Evolutionary conservation across 441 rosid species (phyloP), one percentile per base, ranked within the genome.

Genomic region (Populus hybrid): DNA sequence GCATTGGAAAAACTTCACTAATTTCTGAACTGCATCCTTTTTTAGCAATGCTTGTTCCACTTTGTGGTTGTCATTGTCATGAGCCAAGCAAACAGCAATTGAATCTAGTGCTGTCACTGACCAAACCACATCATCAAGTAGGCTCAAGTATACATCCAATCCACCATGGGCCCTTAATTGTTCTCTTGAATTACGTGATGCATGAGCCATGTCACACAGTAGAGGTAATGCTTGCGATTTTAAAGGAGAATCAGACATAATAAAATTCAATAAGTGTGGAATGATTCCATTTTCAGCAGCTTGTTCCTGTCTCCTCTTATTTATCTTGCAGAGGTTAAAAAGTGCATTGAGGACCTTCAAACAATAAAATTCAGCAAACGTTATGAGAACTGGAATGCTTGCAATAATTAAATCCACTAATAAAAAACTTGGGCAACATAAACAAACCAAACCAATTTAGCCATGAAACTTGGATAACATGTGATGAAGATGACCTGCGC

Each of bases 271-370:
- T 86, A 96, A 87, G 82, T 94, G 97, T 20, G 99, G 98, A 82
- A 96, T 94, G 67, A 96, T 93, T 87, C 99, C 99, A 81, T 94
- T 94, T 88, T 96, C 99, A 71, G 98, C 98, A n/a, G 99, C 99
- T 86, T 94, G 97, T 84, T 96, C 99, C 85, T 96, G 99, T 95
- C 99, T 86, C 98, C 89, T 72, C 98, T 93, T 79, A 93, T 96
- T 70, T 63, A 63, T 63, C 66, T 63, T 63, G 66, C 66, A 63
- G 28, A 63, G 66, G 66, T 63, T 63, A 63, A 63, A 63, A 10
- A 63, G 66, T 21, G 66, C 66, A 63, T 63, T 23, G 66, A 63
- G 66, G 66, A 63, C 66, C 66, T 63, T 23, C 66, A 63, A 63
- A 23, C 10, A 9, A 63, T 21, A 63, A 63, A 63, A 63, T 63